Percentiles rank a stretch among this genome's conserved stretches.
These are phyloP conservation scores for Parmales sp. DNA, from an alignment of 108 stramenopile species.

Conservation along the genomic window DNA sequence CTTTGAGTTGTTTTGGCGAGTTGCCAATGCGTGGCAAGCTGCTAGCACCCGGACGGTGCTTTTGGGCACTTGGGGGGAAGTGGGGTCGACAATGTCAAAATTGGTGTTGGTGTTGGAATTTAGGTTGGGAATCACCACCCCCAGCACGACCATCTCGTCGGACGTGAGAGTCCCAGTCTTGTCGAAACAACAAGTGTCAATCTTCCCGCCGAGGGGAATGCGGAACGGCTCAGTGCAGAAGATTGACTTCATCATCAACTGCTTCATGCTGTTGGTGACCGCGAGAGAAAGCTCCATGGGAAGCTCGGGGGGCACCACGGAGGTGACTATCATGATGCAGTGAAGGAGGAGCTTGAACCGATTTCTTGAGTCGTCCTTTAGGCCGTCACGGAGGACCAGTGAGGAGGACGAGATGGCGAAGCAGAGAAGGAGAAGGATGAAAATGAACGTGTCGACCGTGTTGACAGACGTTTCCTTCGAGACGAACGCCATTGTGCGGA, in stretches of 20 bases:
- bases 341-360: conserved; percentile 83
- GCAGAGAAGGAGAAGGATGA: conserved; percentile 68
- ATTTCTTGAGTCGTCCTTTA: conserved; percentile 36
- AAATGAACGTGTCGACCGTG: conserved; percentile 74
- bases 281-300: conserved; percentile 94
- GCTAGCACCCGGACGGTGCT: conserved; percentile 63
- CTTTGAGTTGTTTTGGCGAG: conserved; percentile 21
- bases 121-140: conserved; percentile 40
- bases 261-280: conserved; percentile 78
- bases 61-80: conserved; percentile 20
- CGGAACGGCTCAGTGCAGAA: conserved; percentile 95
- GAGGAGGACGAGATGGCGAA: conserved; percentile 73
- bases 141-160: conserved; percentile 76
- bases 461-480: conserved; percentile 55
- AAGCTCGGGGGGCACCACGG: conserved; percentile 88
- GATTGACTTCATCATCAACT: conserved; percentile 58
- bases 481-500: conserved; percentile 84
- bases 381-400: conserved; percentile 70
- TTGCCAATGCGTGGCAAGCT: conserved; percentile 78
- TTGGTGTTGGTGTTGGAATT: neutral
- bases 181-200: conserved; percentile 90
- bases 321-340: conserved; percentile 91
- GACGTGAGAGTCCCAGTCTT: conserved; percentile 94
- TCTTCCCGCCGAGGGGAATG: conserved; percentile 82
- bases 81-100: neutral